Evolutionary conservation across 805 yeast species (phyloP).

Genomic region (Helenozyma rhizophorensis): DNA sequence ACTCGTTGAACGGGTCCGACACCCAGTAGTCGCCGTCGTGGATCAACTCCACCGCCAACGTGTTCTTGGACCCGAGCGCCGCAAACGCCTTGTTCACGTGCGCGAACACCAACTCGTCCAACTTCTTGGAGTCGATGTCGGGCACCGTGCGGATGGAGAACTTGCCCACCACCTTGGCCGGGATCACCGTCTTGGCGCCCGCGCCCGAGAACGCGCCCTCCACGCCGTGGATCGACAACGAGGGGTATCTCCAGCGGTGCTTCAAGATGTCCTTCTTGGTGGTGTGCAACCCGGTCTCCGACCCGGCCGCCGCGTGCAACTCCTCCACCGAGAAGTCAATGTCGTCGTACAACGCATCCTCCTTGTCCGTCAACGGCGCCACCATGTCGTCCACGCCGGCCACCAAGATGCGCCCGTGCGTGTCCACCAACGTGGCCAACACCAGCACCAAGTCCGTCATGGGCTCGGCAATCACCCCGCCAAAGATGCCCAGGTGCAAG

Average conservation of each 20-base stretch:
- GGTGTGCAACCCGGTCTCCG: conserved; percentile 73
- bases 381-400: conserved; percentile 93
- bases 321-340: conserved; percentile 85
- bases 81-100: conserved; percentile 65
- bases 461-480: conserved; percentile 97
- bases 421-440: conserved; percentile 71
- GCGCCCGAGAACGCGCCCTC: conserved; percentile 95
- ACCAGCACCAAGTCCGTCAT: conserved; percentile 86
- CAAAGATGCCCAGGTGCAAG: conserved; percentile 94
- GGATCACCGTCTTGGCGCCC: conserved; percentile 98
- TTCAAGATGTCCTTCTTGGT: conserved; percentile 82
- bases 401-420: conserved; percentile 76
- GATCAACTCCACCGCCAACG: conserved; percentile 63
- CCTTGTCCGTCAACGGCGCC: conserved; percentile 84
- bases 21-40: conserved; percentile 98
- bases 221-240: conserved; percentile 91
- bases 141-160: conserved; percentile 98
- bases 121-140: conserved; percentile 73
- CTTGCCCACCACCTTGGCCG: conserved; percentile 90
- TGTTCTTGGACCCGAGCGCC: conserved; percentile 73
- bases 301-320: conserved; percentile 83
- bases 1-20: conserved; percentile 86
- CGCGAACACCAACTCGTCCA: conserved; percentile 71
- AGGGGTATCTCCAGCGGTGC: conserved; percentile 99
- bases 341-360: conserved; percentile 71